Conservation (phyloP, 495 filamentous ascomycete genomes). For the Aeminium ludgeri region DNA sequence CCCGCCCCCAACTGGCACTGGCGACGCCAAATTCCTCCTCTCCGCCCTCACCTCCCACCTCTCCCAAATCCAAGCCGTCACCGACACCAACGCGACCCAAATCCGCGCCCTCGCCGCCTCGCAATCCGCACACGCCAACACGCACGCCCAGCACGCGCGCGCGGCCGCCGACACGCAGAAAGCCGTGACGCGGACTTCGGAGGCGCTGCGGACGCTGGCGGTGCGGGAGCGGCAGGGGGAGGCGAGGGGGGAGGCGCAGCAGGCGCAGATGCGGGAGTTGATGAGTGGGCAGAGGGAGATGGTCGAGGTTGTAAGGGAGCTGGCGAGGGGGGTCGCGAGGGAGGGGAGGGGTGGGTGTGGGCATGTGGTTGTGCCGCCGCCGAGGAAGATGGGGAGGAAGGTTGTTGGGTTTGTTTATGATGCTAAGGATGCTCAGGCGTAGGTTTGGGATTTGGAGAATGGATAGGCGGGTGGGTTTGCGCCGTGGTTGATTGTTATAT, state of each 20-base stretch:
- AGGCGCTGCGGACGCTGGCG: not conserved
- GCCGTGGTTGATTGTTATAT: not conserved
- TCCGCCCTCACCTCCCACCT: conserved; percentile 12
- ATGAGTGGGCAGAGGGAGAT: conserved; percentile 14
- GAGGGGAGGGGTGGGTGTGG: conserved; percentile 5
- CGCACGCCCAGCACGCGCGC: conserved; percentile 3
- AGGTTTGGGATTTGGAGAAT: too few relatives aligned
- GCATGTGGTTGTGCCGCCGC: conserved; percentile 14
- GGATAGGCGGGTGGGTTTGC: too few relatives aligned
- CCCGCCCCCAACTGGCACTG: conserved; percentile 4
- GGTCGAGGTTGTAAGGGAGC: conserved; percentile 9
- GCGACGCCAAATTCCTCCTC: conserved; percentile 12
- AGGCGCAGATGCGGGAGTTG: conserved; percentile 11
- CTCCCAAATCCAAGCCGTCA: conserved; percentile 12
- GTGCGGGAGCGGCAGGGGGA: not conserved
- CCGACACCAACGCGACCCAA: conserved; percentile 9
- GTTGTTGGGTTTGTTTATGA: conserved; percentile 18
- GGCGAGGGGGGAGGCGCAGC: conserved; percentile 4
- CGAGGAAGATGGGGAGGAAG: conserved; percentile 13
- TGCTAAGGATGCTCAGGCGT: conserved; percentile 9
- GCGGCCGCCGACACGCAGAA: too few relatives aligned
- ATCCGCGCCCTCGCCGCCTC: conserved; percentile 7
- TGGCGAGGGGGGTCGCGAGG: conserved; percentile 7
- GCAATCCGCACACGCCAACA: conserved; percentile 2
- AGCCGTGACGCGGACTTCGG: conserved; percentile 5